A percentile compares a stretch with the other conserved stretches of the same genome.
phyloP scores from a whole-genome alignment of 768 basidiomycete genomes.

The Paxillus rubicundulus region DNA sequence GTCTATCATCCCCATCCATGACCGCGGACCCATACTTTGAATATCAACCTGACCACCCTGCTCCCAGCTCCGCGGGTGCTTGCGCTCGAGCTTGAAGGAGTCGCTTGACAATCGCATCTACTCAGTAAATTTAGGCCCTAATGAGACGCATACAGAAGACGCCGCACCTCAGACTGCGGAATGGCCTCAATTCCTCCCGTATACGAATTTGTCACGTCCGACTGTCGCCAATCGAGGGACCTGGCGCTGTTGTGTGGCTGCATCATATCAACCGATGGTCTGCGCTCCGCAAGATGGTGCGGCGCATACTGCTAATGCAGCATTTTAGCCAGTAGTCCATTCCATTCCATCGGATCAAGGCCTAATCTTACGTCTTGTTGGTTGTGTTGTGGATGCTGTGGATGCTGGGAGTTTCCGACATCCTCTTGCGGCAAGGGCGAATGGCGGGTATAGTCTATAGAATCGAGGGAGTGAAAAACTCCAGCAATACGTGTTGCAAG shows the following conservation, averaged over 20 bases:
- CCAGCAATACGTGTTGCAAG: slow-evolving; percentile 4
- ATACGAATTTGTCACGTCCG: slow-evolving; percentile 32
- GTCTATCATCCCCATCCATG: slow-evolving; percentile 8
- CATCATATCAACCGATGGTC: slow-evolving; percentile 32
- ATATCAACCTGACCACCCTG: slow-evolving; percentile 40
- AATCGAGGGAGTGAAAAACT: slow-evolving; percentile 18
- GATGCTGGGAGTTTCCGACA: slow-evolving; percentile 27
- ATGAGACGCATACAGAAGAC: slow-evolving; percentile 9
- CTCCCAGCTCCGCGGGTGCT: slow-evolving; percentile 65
- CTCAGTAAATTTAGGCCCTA: slow-evolving; percentile 31
- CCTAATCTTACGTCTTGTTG: slow-evolving; percentile 34
- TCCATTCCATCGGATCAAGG: slow-evolving; percentile 11
- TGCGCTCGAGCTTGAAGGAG: slow-evolving; percentile 44
- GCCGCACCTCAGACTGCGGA: slow-evolving; percentile 34
- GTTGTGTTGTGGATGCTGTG: slow-evolving; percentile 28
- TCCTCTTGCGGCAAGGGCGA: slow-evolving; percentile 32
- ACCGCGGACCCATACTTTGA: slow-evolving; percentile 21
- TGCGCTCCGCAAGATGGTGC: slow-evolving; percentile 33
- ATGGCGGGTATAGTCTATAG: slow-evolving; percentile 34
- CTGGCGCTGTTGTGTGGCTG: slow-evolving; percentile 33
- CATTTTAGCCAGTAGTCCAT: slow-evolving; percentile 16
- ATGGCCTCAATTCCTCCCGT: slow-evolving; percentile 28
- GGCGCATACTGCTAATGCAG: slow-evolving; percentile 28
- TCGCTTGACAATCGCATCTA: slow-evolving; percentile 39
- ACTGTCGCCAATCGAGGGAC: slow-evolving; percentile 32